A percentile compares a stretch with the other conserved stretches of the same genome.
Evolutionary conservation across 2,329 filamentous ascomycete genomes (phyloP).

Genomic region (Penicillium italicum): DNA sequence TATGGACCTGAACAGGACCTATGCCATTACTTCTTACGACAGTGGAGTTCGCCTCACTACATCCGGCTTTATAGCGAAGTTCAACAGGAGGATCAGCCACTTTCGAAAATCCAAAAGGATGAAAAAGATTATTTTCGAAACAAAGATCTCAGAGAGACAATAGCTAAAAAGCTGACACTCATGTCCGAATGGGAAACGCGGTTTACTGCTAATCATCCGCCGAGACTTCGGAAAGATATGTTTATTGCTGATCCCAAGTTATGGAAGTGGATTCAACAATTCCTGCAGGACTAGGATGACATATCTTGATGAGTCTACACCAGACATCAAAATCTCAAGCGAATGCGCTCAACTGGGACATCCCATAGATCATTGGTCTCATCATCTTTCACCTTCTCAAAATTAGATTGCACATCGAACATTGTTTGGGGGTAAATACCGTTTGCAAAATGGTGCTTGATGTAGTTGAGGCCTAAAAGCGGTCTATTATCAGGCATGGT

Average conservation of each 20-base stretch:
- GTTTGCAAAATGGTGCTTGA: too few relatives aligned
- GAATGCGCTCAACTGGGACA: too few relatives aligned
- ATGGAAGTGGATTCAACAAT: constrained; percentile 22
- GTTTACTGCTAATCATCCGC: background rate
- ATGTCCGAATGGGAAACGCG: background rate
- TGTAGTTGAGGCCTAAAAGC: too few relatives aligned
- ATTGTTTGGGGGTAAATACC: too few relatives aligned
- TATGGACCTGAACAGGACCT: background rate
- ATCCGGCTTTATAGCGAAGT: background rate
- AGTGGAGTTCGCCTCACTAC: background rate
- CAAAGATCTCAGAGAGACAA: background rate
- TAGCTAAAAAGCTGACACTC: background rate
- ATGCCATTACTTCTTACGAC: background rate
- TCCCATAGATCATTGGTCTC: too few relatives aligned
- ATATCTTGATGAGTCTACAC: background rate
- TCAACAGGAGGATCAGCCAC: background rate
- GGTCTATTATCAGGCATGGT: too few relatives aligned
- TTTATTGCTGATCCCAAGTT: constrained; percentile 19
- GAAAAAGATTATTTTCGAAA: background rate
- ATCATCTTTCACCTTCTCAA: too few relatives aligned
- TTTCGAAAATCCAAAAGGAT: background rate
- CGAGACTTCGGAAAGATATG: constrained; percentile 16
- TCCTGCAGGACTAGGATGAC: constrained; percentile 14
- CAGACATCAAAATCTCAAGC: too few relatives aligned
- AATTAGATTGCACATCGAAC: too few relatives aligned